These are phyloP conservation scores for Leishmania guyanensis DNA, from an alignment of 208 protist genomes.

Conservation along the genomic window DNA sequence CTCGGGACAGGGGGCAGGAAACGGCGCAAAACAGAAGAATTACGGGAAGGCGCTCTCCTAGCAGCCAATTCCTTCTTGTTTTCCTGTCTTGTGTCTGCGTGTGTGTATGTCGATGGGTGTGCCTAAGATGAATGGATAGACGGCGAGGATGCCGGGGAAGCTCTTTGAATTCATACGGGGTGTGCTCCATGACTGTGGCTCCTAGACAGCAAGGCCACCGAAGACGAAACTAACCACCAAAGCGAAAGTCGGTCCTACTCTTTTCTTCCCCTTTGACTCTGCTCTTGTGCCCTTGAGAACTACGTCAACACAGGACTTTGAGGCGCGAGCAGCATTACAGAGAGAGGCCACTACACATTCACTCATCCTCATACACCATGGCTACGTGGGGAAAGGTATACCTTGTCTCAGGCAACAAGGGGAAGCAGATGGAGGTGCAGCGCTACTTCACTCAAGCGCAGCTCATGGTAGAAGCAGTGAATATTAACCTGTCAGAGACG, in stretches of 20 bases:
- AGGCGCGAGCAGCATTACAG: background rate
- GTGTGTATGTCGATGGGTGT: background rate
- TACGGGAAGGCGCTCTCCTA: background rate
- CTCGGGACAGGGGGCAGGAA: no score
- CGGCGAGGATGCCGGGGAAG: background rate
- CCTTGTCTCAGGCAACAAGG: slow-evolving; percentile 97
- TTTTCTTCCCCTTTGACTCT: background rate
- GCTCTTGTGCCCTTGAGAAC: background rate
- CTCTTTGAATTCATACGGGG: background rate
- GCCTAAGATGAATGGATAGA: background rate
- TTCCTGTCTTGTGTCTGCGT: background rate
- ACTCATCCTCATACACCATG: slow-evolving; percentile 10
- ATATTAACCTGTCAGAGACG: slow-evolving; percentile 93
- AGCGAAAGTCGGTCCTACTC: background rate
- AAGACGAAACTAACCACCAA: background rate
- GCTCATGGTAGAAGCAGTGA: slow-evolving; percentile 56
- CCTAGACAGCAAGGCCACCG: background rate
- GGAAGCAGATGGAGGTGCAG: slow-evolving; percentile 96
- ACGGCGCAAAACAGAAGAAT: no score
- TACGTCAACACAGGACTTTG: background rate
- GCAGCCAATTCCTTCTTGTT: background rate
- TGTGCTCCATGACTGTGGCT: background rate
- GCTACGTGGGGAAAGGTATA: slow-evolving; percentile 16
- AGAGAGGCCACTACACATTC: background rate
- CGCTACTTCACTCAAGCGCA: slow-evolving; percentile 54